phyloP scores from a whole-genome alignment of 2,329 filamentous ascomycete species.

The Beauveria medogensis region DNA sequence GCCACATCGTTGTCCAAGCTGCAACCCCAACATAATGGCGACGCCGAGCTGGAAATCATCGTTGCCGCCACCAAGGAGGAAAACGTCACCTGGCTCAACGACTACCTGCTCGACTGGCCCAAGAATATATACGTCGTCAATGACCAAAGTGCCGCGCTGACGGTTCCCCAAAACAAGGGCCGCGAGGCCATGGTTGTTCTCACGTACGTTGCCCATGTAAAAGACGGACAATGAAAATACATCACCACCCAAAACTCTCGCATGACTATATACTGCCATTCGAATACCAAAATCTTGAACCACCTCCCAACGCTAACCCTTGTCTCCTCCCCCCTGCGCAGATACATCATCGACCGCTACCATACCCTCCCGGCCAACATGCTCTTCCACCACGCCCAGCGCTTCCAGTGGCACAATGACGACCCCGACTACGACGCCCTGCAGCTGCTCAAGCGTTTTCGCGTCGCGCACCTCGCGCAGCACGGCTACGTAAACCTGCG shows the following conservation, averaged over 20 bases:
- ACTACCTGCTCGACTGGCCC: slow-evolving; percentile 37
- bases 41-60: slow-evolving; percentile 25
- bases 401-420: slow-evolving; percentile 47
- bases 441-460: slow-evolving; percentile 39
- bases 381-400: slow-evolving; percentile 40
- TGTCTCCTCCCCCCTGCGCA: slow-evolving; percentile 11
- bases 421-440: slow-evolving; percentile 47
- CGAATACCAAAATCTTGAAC: neutral
- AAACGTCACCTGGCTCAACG: slow-evolving; percentile 31
- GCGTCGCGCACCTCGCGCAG: slow-evolving; percentile 40
- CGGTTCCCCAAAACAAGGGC: slow-evolving; percentile 42
- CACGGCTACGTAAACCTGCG: slow-evolving; percentile 54
- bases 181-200: slow-evolving; percentile 47
- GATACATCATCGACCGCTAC: slow-evolving; percentile 43
- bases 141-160: slow-evolving; percentile 36
- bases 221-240: neutral
- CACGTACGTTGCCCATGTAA: slow-evolving; percentile 23
- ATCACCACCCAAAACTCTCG: neutral
- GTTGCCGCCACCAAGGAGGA: slow-evolving; percentile 26
- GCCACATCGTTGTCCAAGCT: neutral
- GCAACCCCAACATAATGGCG: slow-evolving; percentile 13
- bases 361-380: slow-evolving; percentile 34
- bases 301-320: neutral
- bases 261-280: neutral
- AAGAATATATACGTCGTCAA: slow-evolving; percentile 49